Base-by-base conservation (phyloP, 371 early-diverging fungal species). In the Mortierella sp. region DNA sequence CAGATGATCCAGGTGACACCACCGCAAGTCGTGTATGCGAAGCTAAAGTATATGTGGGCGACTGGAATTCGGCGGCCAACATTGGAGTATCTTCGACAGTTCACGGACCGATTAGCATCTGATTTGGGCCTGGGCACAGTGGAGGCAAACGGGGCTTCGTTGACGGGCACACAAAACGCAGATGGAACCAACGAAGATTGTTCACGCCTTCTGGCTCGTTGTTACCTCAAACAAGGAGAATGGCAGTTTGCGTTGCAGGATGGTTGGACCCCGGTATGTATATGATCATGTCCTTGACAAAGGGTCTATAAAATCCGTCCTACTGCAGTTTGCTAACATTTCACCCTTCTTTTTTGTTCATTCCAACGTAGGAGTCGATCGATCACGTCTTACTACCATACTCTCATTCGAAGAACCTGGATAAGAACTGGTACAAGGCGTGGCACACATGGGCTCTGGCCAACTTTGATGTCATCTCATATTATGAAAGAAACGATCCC, bases 361-460 rank as follows among this genome's bases (percentile, higher is more conserved):
- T 14, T 28, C 28, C 28, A 12, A 16, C 21, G 4, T 21, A 80
- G 71, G 87, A 91, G 23, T 86, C 84, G 0, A 90, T 94, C 43
- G 92, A 93, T 5, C 89, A 91, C 51, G 94, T 94, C 30, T 71
- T 97, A 28, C 74, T 85, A 48, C 93, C 92, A 1, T 96, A 95
- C 71, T 82, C 88, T 0, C 84, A 94, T 12, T 97, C 99, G 0
- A 96, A 95, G 3, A 89, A 91, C 30, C 91, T 93, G 80, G 97
- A 97, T 83, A 87, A 86, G 81, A 87, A 91, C 53, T 98, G 95
- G 95, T 98, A 99, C 86, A 97, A 96, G 80, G 97, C 98, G 26
- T 99, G 98, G 98, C 98, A 99, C 71, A 89, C 95, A 16, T 96
- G 95, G 93, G 98, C 98, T 3, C 80, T 98, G 42, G 91, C 94